phyloP scores from a whole-genome alignment of 1,284 basidiomycete genomes.

The Leucoagaricus sp. region DNA sequence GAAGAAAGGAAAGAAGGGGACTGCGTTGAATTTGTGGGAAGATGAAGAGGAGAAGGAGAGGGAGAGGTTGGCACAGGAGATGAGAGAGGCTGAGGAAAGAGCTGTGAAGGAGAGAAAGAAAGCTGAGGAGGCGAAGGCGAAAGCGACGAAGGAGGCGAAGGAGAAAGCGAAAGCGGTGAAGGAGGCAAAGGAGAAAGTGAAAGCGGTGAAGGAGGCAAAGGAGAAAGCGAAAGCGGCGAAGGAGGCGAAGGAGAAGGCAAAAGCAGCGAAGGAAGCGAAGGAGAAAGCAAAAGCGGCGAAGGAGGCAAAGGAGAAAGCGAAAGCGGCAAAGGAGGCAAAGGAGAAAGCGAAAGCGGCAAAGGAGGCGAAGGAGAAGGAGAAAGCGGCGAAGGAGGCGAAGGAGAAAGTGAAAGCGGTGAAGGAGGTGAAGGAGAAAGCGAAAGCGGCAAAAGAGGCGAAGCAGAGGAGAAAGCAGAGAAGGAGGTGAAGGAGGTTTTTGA shows the following conservation, averaged over 20 bases:
- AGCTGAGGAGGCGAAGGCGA: background rate
- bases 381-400: constrained; percentile 17
- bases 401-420: constrained; percentile 12
- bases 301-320: constrained; percentile 13
- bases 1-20: constrained; percentile 18
- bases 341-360: background rate
- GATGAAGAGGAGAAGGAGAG: constrained; percentile 16
- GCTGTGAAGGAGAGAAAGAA: background rate
- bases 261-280: no score
- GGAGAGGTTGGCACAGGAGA: constrained; percentile 10
- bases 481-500: constrained; percentile 11
- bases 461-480: constrained; percentile 12
- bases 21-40: constrained; percentile 14
- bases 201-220: background rate
- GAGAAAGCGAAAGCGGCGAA: no score
- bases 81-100: constrained; percentile 14
- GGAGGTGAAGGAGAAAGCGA: constrained; percentile 5
- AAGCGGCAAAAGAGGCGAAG: constrained; percentile 4
- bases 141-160: constrained; percentile 3
- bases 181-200: background rate
- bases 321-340: background rate
- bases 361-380: constrained; percentile 2
- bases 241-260: background rate
- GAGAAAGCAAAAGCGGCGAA: constrained; percentile 12
- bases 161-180: background rate